Conservation (phyloP, 352 stramenopile species). For the Phytophthora meadii region DNA sequence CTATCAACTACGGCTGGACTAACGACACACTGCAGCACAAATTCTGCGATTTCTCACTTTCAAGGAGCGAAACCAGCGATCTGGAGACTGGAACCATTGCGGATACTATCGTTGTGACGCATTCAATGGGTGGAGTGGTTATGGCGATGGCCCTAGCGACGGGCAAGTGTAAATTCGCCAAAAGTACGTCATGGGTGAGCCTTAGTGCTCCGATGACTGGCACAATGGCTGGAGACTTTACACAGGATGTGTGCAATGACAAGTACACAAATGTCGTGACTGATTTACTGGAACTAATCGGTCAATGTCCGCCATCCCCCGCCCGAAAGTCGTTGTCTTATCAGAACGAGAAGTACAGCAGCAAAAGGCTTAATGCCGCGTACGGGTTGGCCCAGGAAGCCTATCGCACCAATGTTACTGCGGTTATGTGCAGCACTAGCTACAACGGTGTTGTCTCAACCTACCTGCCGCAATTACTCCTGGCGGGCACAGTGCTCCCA, state of each 20-base stretch:
- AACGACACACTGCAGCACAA: conserved; percentile 41
- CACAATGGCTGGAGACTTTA: conserved; percentile 49
- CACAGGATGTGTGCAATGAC: conserved; percentile 44
- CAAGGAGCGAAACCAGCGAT: not conserved
- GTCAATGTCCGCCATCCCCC: conserved; percentile 35
- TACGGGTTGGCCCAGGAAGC: conserved; percentile 35
- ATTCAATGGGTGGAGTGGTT: conserved; percentile 42
- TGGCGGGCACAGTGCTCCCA: conserved; percentile 25
- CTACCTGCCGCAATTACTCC: too few species aligned
- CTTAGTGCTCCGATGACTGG: conserved; percentile 43
- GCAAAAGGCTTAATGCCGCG: conserved; percentile 3
- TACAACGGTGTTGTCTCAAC: conserved; percentile 44
- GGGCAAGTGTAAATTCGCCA: conserved; percentile 13
- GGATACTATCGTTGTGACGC: conserved; percentile 45
- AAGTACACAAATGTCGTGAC: conserved; percentile 29
- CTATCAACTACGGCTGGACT: conserved; percentile 53
- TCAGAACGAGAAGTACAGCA: conserved; percentile 36
- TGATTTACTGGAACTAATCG: conserved; percentile 31
- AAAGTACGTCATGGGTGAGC: conserved; percentile 37
- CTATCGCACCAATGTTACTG: conserved; percentile 40
- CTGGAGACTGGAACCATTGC: conserved; percentile 15
- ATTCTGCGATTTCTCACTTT: conserved; percentile 25
- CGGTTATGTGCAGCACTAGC: conserved; percentile 46
- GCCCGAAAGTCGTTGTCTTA: conserved; percentile 36
- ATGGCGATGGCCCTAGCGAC: conserved; percentile 32